phyloP scores from a whole-genome alignment of 768 basidiomycete genomes.

The Lentinula raphanica region DNA sequence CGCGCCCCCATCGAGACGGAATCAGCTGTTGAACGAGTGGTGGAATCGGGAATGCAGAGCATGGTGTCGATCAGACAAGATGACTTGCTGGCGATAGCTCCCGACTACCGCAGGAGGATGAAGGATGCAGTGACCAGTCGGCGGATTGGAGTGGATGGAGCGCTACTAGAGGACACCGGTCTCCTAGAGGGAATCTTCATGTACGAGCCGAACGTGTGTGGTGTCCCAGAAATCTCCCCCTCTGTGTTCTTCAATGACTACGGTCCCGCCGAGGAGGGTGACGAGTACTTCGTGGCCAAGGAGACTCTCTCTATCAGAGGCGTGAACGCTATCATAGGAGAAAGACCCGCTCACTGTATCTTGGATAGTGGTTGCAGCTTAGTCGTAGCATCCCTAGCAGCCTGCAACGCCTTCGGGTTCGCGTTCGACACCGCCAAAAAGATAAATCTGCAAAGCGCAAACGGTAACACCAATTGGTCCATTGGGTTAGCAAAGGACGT shows the following conservation, averaged over 20 bases:
- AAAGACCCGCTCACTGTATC: not conserved
- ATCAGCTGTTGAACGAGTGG: not conserved
- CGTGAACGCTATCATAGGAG: not conserved
- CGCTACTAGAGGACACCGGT: fast-evolving
- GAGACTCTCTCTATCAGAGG: not conserved
- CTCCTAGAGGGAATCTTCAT: no score
- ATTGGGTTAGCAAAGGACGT: slow-evolving; percentile 11
- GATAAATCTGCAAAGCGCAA: not conserved
- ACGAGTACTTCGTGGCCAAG: not conserved
- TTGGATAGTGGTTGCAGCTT: not conserved
- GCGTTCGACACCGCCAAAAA: not conserved
- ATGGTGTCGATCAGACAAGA: not conserved
- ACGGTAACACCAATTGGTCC: not conserved
- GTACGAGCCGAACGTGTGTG: not conserved
- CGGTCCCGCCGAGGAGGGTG: not conserved
- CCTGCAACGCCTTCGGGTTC: not conserved
- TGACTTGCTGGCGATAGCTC: not conserved
- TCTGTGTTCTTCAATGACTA: not conserved
- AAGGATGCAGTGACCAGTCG: not conserved
- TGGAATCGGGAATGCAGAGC: not conserved
- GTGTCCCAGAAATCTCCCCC: no score
- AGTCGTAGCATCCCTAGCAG: not conserved
- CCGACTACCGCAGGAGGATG: not conserved
- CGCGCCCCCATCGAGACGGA: not conserved
- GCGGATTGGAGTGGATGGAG: not conserved